Evolutionary conservation across 345 rosid genomes (phyloP).

Genomic region (Acer yangbiense): DNA sequence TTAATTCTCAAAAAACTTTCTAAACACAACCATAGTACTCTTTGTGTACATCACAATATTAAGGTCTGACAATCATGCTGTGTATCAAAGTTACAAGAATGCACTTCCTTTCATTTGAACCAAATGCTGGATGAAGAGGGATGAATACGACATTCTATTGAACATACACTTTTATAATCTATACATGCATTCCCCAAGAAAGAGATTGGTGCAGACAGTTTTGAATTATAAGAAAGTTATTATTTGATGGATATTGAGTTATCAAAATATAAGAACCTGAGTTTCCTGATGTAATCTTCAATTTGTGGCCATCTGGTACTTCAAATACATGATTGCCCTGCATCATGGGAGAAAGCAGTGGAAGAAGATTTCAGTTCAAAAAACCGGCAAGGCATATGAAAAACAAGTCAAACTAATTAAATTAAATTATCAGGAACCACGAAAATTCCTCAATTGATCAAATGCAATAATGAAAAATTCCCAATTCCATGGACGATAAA

Average conservation of each 20-base stretch:
- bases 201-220: neutral
- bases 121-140: neutral
- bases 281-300: constrained; percentile 63
- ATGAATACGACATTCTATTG: neutral
- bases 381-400: neutral
- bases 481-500: neutral
- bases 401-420: neutral
- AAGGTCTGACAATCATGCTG: neutral
- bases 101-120: neutral
- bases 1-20: neutral
- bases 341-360: neutral
- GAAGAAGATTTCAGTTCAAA: neutral
- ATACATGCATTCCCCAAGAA: neutral
- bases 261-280: constrained; percentile 46
- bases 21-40: neutral
- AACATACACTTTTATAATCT: neutral
- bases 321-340: constrained; percentile 90
- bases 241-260: neutral
- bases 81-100: neutral
- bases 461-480: neutral
- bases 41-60: neutral
- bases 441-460: neutral
- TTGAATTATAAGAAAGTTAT: constrained; percentile 1
- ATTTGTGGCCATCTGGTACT: constrained; percentile 77
- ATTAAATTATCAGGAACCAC: neutral